Conservation (phyloP, 2,329 filamentous ascomycete genomes). For the Paramyrothecium sp. region DNA sequence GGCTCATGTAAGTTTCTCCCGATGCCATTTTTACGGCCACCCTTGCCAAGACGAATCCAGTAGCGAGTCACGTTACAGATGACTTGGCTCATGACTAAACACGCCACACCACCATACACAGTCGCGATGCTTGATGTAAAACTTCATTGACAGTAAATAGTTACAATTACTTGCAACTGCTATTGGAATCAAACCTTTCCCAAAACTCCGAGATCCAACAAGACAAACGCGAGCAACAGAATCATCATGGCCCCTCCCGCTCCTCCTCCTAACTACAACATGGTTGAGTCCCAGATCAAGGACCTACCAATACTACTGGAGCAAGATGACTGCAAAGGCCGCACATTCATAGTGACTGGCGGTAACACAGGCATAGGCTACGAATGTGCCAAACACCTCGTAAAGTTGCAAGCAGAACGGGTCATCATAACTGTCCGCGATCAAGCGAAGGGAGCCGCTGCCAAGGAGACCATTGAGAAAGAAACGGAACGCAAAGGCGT, state of each 20-base stretch:
- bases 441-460: constrained; percentile 34
- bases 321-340: neutral
- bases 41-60: too few species aligned
- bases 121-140: too few species aligned
- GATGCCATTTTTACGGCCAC: too few species aligned
- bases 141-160: too few species aligned
- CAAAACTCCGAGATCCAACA: too few species aligned
- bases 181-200: too few species aligned
- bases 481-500: constrained; percentile 16
- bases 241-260: neutral
- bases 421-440: constrained; percentile 40
- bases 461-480: constrained; percentile 30
- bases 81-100: too few species aligned
- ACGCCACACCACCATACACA: too few species aligned
- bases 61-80: too few species aligned
- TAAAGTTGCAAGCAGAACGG: constrained; percentile 31
- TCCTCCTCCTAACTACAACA: neutral
- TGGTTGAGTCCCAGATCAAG: neutral
- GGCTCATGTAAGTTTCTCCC: too few species aligned
- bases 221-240: too few species aligned
- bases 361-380: constrained; percentile 36
- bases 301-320: neutral
- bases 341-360: constrained; percentile 34
- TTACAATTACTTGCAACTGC: too few species aligned
- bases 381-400: constrained; percentile 38